These are phyloP conservation scores for Epichloe glyceriae DNA, from an alignment of 2,329 filamentous ascomycete species.

Conservation along the genomic window DNA sequence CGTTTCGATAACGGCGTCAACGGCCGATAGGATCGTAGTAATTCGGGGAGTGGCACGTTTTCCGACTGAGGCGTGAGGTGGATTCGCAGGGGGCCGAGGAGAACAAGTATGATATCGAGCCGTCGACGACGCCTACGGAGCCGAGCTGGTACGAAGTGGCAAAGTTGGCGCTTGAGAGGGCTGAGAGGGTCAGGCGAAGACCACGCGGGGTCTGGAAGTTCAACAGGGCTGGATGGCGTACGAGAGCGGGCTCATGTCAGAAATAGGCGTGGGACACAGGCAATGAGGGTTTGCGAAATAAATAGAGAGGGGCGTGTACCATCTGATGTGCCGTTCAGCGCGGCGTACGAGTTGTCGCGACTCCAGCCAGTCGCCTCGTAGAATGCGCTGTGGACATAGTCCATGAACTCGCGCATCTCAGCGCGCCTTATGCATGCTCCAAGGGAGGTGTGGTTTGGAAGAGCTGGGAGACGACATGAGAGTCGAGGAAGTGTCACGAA, in stretches of 20 bases:
- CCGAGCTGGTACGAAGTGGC: slow-evolving; percentile 88
- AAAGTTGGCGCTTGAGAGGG: slow-evolving; percentile 83
- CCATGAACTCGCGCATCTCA: slow-evolving; percentile 90
- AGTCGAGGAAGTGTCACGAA: no score
- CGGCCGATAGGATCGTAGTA: slow-evolving; percentile 74
- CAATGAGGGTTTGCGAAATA: background rate
- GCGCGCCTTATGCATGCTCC: slow-evolving; percentile 17
- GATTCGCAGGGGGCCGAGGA: slow-evolving; percentile 67
- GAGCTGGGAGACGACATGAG: background rate
- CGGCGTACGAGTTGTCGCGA: slow-evolving; percentile 81
- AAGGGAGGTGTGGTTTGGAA: background rate
- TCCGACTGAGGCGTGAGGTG: slow-evolving; percentile 56
- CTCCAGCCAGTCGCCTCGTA: slow-evolving; percentile 80
- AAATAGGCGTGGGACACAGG: background rate
- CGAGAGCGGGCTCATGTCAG: slow-evolving; percentile 4
- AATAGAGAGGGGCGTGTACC: slow-evolving; percentile 30
- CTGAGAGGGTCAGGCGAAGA: slow-evolving; percentile 75
- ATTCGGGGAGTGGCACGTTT: slow-evolving; percentile 59
- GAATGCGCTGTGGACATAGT: slow-evolving; percentile 87
- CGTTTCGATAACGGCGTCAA: slow-evolving; percentile 45
- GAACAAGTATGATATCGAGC: slow-evolving; percentile 94
- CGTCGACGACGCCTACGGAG: slow-evolving; percentile 82
- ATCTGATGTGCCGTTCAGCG: slow-evolving; percentile 71
- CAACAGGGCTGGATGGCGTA: slow-evolving; percentile 50
- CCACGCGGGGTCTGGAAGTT: slow-evolving; percentile 80